Conservation (phyloP, 495 filamentous ascomycete species). For the Bacidia rubella region DNA sequence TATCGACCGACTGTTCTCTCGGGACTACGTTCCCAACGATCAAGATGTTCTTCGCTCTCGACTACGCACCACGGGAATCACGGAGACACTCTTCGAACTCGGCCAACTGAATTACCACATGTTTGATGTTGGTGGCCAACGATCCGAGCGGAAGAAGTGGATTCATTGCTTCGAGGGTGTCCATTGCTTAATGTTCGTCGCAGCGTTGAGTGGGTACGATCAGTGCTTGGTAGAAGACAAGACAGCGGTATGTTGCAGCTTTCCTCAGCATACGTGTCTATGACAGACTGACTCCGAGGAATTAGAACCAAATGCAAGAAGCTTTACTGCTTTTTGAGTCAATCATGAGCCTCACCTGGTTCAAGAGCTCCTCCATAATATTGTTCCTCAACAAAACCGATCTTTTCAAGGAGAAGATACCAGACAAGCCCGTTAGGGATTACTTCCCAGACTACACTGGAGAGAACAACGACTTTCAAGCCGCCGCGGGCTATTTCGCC, state of each 20-base stretch:
- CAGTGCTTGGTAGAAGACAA: slow-evolving; percentile 96
- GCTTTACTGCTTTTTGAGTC: slow-evolving; percentile 97
- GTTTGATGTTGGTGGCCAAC: slow-evolving; percentile 96
- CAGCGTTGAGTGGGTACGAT: slow-evolving; percentile 92
- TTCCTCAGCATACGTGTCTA: neutral
- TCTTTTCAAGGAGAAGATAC: slow-evolving; percentile 83
- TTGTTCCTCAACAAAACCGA: slow-evolving; percentile 99
- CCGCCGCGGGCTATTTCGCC: slow-evolving; percentile 72
- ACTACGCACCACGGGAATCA: slow-evolving; percentile 90
- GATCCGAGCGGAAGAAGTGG: slow-evolving; percentile 98
- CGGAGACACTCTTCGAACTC: slow-evolving; percentile 90
- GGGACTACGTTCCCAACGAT: slow-evolving; percentile 83
- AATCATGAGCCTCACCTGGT: slow-evolving; percentile 95
- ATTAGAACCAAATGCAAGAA: slow-evolving; percentile 99
- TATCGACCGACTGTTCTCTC: slow-evolving; percentile 76
- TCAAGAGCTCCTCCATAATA: slow-evolving; percentile 88
- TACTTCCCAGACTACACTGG: slow-evolving; percentile 89
- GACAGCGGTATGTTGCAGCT: slow-evolving; percentile 62
- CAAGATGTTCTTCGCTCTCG: slow-evolving; percentile 91
- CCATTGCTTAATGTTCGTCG: slow-evolving; percentile 83
- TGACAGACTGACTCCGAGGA: neutral
- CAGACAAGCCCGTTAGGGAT: slow-evolving; percentile 63
- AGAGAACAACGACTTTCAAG: slow-evolving; percentile 38
- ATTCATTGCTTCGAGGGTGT: slow-evolving; percentile 99
- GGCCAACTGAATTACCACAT: slow-evolving; percentile 93